Evolutionary conservation across 177 flowering plant species (phyloP), one percentile per base, ranked within the genome.

Genomic region (Telopea speciosissima): DNA sequence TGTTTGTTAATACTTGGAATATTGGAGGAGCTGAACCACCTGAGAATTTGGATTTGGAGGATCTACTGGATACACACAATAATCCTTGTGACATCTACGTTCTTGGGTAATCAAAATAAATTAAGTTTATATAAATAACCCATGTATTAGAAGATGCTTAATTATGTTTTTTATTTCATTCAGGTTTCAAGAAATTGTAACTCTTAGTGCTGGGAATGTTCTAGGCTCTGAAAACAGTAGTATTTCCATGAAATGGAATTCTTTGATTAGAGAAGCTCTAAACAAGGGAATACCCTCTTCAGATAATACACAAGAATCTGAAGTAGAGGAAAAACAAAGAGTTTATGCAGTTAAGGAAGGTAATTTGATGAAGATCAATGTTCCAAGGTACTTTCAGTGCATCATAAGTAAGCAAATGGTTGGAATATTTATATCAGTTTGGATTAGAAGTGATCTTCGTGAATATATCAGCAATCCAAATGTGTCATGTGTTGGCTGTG

Each of bases 131-230:
- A n/a, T n/a, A n/a, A n/a, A n/a, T n/a, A n/a, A n/a, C n/a, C n/a
- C n/a, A n/a, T 59, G 24, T 63, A 2, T 52, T 68, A 24, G 3
- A 60, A 8, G 4, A 23, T 62, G 9, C 31, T 28, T 28, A 28
- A 28, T 1, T 36, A 33, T 19, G 19, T 63, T 22, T 31, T 31
- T 5, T 8, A 17, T 70, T 24, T 75, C 3, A 60, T 72, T 58
- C 73, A 92, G 97, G 81, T 92, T 92, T 75, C 97, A 92, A 76
- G 97, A 92, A 77, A 79, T 87, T 12, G 96, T 92, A 54, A 95
- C 95, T 45, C 80, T 92, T 9, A 82, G 72, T 61, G 87, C 90
- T 2, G 79, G 81, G 3, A 90, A 85, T 73, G 81, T 92, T 69
- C 81, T 92, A 24, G 91, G 88, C 42, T 68, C 80, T 0, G 90